Evolutionary conservation across 2,329 filamentous ascomycete genomes (phyloP), one percentile per base, ranked within the genome.

Genomic region (Colletotrichum sp.): DNA sequence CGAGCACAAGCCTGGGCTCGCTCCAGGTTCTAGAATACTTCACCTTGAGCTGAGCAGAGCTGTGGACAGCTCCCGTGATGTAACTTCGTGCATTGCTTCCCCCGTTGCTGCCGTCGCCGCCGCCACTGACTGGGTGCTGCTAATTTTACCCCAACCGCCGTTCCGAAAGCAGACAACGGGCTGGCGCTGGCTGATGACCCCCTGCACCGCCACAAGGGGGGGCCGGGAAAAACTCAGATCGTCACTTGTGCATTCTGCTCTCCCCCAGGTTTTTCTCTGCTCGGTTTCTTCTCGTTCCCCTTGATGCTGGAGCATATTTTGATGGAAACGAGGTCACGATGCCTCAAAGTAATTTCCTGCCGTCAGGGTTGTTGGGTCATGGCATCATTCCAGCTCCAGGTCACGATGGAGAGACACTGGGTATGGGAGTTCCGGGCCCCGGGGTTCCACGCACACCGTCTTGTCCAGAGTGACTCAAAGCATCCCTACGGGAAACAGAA

Each of bases 371-470:
- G 30, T n/a, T 61, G 16, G 43, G 18, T 24, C 48, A 75, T 75
- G 65, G 34, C 73, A 75, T 59, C 70, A 73, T 73, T 75, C 70
- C 73, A 68, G 34, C 43, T 34, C 64, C 28, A 52, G 64, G 73
- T 75, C 64, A 73, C 70, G 73, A 73, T 73, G 39, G 67, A 39
- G 59, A 71, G 60, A 65, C 36, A 61, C 6, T 52, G 43, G 43
- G 43, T 2, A 21, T 52, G 43, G 43, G 10, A 63, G 65, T 34
- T 26, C 18, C 28, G 26, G 60, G 15, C 18, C 16, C 26, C 59
- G 60, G 59, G 34, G 26, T 52, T 52, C 39, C 57, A 32, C 28
- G 30, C 60, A 69, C 67, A 52, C 67, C 67, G 57, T 70, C 63
- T 66, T 66, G 60, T 64, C 30, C 34, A 28, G 30, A 64, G 60